Base-by-base conservation (phyloP, 2,329 filamentous ascomycete genomes). In the Conoideocrella luteorostrata region DNA sequence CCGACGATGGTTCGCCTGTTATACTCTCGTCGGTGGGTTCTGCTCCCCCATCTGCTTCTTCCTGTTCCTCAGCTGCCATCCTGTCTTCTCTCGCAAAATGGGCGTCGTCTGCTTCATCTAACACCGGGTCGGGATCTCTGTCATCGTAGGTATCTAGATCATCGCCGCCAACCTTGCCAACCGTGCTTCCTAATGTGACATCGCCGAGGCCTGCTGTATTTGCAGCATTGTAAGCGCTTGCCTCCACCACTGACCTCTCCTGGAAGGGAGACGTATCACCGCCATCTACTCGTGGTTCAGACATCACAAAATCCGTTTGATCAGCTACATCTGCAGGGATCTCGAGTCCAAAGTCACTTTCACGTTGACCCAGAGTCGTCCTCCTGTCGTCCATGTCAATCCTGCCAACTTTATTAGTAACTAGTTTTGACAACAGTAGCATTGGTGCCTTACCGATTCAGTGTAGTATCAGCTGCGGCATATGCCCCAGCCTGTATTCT, bases 281-380 rank as follows among this genome's bases (percentile, higher is more conserved):
- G 2, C 52, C 43, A n/a, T 62, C 61, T n/a, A 45, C 46, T 3
- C 50, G 55, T 0, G 63, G 63, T 6, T 63, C 61, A 9, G 60
- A 62, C 55, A 75, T 64, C n/a, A 74, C 46, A 34, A 78, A 76
- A 0, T 74, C 77, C 9, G 67, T 77, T 52, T 77, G 72, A 3
- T 65, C 64, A 36, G 72, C 71, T 7, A 67, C 65, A 7, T 67
- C 66, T 0, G 68, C 57, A 1, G 73, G 73, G 13, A 77, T 65
- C 23, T 75, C 65, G 17, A 78, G 56, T 3, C 69, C 69, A 47
- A 80, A 75, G 36, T 71, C 71, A 47, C 74, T 78, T 23, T 71
- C 69, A 9, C 68, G 64, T 34, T 28, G 24, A 15, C 65, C 68
- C 17, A 68, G 46, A 1, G 64, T 68, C 17, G 64, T 63, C 7